Evolutionary conservation across 805 yeast genomes (phyloP).

Genomic region (Saturnispora saitoi): DNA sequence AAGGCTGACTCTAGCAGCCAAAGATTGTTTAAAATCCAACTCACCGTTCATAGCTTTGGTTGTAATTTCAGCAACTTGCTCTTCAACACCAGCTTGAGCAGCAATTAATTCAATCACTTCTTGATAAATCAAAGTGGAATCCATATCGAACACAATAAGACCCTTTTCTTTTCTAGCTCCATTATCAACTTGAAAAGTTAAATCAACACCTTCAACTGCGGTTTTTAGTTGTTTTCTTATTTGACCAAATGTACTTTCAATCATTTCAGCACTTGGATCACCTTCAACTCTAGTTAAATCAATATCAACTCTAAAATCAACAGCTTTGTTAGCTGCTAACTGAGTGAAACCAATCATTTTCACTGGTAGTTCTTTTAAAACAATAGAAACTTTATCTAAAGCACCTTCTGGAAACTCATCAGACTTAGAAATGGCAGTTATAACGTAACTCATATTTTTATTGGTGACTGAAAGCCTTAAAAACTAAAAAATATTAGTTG

Average conservation of each 20-base stretch:
- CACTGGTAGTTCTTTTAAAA: slow-evolving; percentile 26
- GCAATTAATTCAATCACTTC: slow-evolving; percentile 97
- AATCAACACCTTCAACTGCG: slow-evolving; percentile 28
- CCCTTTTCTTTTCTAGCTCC: slow-evolving; percentile 33
- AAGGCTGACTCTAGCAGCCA: slow-evolving; percentile 66
- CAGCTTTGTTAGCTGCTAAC: slow-evolving; percentile 30
- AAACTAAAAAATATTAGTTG: background rate
- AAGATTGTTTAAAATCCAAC: slow-evolving; percentile 78
- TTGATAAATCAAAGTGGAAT: slow-evolving; percentile 89
- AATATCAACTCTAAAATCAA: slow-evolving; percentile 29
- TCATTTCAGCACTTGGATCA: slow-evolving; percentile 6
- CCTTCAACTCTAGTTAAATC: slow-evolving; percentile 14
- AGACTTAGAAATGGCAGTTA: slow-evolving; percentile 26
- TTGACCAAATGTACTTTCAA: slow-evolving; percentile 13
- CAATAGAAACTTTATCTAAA: slow-evolving; percentile 18
- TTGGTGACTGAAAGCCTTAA: background rate
- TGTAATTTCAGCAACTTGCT: slow-evolving; percentile 79
- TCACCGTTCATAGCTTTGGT: slow-evolving; percentile 96
- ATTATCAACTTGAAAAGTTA: slow-evolving; percentile 33
- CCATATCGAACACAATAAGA: slow-evolving; percentile 92
- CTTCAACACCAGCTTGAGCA: slow-evolving; percentile 84
- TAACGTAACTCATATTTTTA: slow-evolving; percentile 19
- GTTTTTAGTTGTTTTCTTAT: slow-evolving; percentile 18
- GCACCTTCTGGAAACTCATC: slow-evolving; percentile 17
- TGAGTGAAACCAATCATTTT: slow-evolving; percentile 22